Base-by-base conservation (phyloP, 768 basidiomycete genomes). In the Russula sp. region DNA sequence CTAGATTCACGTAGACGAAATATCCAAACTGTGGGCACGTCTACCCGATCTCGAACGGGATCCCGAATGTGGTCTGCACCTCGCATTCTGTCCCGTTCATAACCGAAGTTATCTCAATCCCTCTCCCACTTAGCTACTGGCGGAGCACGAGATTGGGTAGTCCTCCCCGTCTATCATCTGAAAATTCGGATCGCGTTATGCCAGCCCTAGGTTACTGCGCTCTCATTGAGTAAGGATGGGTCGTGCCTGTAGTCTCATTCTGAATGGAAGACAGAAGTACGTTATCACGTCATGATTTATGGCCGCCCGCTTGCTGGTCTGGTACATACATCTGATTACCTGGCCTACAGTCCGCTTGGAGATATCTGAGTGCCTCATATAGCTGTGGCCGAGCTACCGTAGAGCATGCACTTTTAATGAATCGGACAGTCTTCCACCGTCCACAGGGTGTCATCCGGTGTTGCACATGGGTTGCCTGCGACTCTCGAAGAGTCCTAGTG, bases 21-120 rank as follows among this genome's bases (percentile, higher is more conserved):
- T 98, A 96, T 74, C 89, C 89, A 27, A 93, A 91, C 68, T 98
- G 96, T 76, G 82, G 80, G 22, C 96, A 98, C 68, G 79, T 85
- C 18, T 98, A 97, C 70, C 86, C 87, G 31, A 92, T 99, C 70
- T 87, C 85, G 53, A 95, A 88, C 71, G 95, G 95, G 13, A 98
- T 99, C 66, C 94, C 96, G 6, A 98, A 98, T 78, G 98, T 98
- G 96, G 96, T 95, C 49, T 18, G 49, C 42, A 45, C 27, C 8
- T 45, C 27, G 27, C 39, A 5, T 13, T 8, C 22, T n/a, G 18
- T 18, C 14, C 31, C 34, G 13, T 39, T 40, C 7, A 18, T n/a
- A 45, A 50, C 27, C 57, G 52, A 8, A 40, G 47, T 42, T 62
- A 54, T 48, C n/a, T 35, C 6, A 14, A 4, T 3, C 9, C 16